Evolutionary conservation across 2,329 filamentous ascomycete species (phyloP), one percentile per base, ranked within the genome.

Genomic region (Colletotrichum sp.): DNA sequence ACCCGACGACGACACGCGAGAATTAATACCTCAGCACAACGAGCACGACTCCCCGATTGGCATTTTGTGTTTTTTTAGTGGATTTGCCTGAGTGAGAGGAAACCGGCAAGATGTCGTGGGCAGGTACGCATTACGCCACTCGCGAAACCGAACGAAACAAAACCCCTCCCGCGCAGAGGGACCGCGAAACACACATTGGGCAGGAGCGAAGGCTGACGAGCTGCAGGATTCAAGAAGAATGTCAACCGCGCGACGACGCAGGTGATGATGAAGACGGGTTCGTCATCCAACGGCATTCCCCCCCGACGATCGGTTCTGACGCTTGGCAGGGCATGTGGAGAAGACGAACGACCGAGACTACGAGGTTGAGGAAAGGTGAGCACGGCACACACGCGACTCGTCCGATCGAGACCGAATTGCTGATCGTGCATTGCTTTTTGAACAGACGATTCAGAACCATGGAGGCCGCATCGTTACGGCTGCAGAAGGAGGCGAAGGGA

Each of bases 241-340:
- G 96, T 98, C 89, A 96, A 97, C 89, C 95, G 97, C 88, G 96
- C 96, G 82, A 98, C 96, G 86, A 99, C 97, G 88, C 96, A 98
- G 93, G 96, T 98, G 78, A 98, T 99, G 95, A 98, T 99, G 96
- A 99, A 99, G 91, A 98, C 96, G 74, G 95, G 93, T 94, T 16
- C 43, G 32, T 71, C 52, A 25, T 60, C 58, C 58, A 25, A 22
- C 25, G 22, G 5, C 48, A 48, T 69, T 27, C 5, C 30, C 36
- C 48, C 48, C 32, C n/a, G 32, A 43, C 6, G 36, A 22, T 43
- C 25, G 25, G 36, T 75, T 70, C 69, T 76, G 58, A 69, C 34
- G 43, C 68, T 67, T 62, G 65, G 58, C 80, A 92, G 95, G 97
- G 76, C 97, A 98, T 88, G 97, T 99, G 81, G 97, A 99, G 87